phyloP scores from a whole-genome alignment of 441 rosid genomes.

The Bruguiera hainesii region DNA sequence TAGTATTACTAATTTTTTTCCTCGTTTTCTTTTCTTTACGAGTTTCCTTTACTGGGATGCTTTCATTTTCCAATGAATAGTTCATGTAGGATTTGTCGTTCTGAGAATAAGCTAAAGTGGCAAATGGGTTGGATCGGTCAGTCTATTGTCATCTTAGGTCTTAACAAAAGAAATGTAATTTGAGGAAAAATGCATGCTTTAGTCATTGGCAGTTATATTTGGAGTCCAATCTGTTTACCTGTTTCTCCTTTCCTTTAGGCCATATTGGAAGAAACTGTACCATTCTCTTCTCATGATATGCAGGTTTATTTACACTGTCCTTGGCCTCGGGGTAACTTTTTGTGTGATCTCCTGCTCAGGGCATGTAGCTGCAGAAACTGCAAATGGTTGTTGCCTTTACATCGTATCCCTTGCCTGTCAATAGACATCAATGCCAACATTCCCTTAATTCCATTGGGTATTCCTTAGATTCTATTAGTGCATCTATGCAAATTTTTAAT shows the following conservation, averaged over 20 bases:
- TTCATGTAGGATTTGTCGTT: background rate
- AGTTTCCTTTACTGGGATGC: background rate
- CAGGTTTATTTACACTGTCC: conserved; percentile 78
- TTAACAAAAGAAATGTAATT: no score
- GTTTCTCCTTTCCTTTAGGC: conserved; percentile 1
- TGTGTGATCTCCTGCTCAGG: conserved; percentile 71
- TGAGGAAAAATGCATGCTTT: background rate
- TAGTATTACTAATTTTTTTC: no score
- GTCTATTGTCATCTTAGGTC: background rate
- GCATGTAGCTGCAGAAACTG: conserved; percentile 82
- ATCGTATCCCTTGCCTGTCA: conserved; percentile 42
- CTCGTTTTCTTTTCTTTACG: no score
- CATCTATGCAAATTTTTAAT: no score
- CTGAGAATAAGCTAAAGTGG: background rate
- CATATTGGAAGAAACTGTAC: conserved; percentile 11
- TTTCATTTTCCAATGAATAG: background rate
- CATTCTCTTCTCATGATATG: conserved; percentile 21
- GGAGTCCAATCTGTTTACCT: background rate
- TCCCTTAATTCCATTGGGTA: background rate
- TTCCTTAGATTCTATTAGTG: background rate
- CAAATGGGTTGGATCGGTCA: background rate
- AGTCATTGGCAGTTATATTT: background rate
- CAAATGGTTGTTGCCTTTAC: conserved; percentile 79
- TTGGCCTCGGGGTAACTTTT: conserved; percentile 59
- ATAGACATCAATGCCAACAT: background rate